Conservation (phyloP, 768 basidiomycete species). For the Agrocybe chaxingu region DNA sequence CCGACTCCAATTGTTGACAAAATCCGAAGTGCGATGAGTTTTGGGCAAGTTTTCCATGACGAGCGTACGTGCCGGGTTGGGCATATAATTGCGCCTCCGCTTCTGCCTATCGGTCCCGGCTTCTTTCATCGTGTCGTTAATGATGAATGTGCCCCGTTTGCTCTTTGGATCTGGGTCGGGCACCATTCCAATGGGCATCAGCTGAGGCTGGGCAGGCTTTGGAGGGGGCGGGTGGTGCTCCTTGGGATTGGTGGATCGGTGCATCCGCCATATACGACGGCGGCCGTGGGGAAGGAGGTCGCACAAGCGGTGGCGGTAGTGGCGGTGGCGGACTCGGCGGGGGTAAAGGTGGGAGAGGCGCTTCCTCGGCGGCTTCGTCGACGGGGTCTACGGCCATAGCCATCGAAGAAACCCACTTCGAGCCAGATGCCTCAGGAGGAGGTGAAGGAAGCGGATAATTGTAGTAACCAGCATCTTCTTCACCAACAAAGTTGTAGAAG, state of each 20-base stretch:
- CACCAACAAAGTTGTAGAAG: neutral
- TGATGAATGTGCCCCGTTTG: too few species aligned
- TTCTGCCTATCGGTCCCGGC: slow-evolving; percentile 14
- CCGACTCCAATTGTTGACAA: slow-evolving; percentile 41
- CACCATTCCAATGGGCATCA: slow-evolving; percentile 39
- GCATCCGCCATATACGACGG: neutral
- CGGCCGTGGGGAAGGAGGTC: slow-evolving; percentile 7
- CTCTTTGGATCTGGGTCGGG: slow-evolving; percentile 25
- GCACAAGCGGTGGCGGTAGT: slow-evolving; percentile 4
- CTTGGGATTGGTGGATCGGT: slow-evolving; percentile 5
- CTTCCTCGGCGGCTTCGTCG: neutral
- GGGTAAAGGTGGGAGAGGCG: slow-evolving; percentile 11
- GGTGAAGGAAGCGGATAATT: neutral
- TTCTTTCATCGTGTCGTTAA: slow-evolving; percentile 7
- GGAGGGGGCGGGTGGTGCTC: slow-evolving; percentile 16
- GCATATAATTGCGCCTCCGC: slow-evolving; percentile 27
- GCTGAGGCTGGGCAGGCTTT: slow-evolving; percentile 14
- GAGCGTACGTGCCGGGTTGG: slow-evolving; percentile 47
- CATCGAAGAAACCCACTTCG: slow-evolving; percentile 41
- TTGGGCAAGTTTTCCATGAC: slow-evolving; percentile 59
- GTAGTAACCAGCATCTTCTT: neutral
- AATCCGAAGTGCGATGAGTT: slow-evolving; percentile 37
- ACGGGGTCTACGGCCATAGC: slow-evolving; percentile 24
- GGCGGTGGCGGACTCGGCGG: slow-evolving; percentile 6
- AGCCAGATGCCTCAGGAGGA: slow-evolving; percentile 19